Evolutionary conservation across 108 stramenopile genomes (phyloP), one percentile per base, ranked within the genome.

Genomic region (Fistulifera solaris): DNA sequence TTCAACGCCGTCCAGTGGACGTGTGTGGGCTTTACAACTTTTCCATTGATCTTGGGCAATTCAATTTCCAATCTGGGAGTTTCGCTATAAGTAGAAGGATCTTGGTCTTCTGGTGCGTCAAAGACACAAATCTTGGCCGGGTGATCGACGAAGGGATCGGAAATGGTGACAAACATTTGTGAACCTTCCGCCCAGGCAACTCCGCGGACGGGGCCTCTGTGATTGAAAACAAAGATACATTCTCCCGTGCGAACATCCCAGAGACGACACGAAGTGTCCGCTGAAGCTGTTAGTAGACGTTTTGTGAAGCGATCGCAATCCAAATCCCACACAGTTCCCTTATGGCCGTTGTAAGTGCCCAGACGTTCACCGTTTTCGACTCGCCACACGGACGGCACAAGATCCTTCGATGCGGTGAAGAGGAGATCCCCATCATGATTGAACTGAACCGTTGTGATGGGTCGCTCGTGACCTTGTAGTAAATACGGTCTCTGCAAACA

Each of bases 381-480:
- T 52, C 87, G 64, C 98, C 98, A 99, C 1, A 98, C 72, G 18
- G 86, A 86, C 12, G 96, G 96, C 25, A 78, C 62, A 56, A 86
- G 78, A 81, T 97, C 96, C 58, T 94, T 93, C 45, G 83, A 83
- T 17, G 87, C 93, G 5, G 96, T 87, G 76, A 99, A 96, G 42
- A 99, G 67, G 7, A 99, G 72, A 65, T 99, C 98, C 11, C 98
- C 98, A 60, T 98, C 94, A 46, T 73, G 58, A 71, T 99, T 99
- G 94, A 92, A 99, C 51, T 94, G 78, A 38, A 99, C 93, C 48
- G 81, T 78, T 14, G 98, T 99, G 60, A 99, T 95, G 48, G 96
- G 89, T 51, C 98, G 89, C 65, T 98, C 96, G 83, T 99, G 98
- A 45, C 96, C 97, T 76, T 99, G 97, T 12, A 98, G 76, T 25